Percentiles rank a stretch among this genome's conserved stretches.
Evolutionary conservation across 257 asterid genomes (phyloP).

Genomic region (Nicotiana knightiana): DNA sequence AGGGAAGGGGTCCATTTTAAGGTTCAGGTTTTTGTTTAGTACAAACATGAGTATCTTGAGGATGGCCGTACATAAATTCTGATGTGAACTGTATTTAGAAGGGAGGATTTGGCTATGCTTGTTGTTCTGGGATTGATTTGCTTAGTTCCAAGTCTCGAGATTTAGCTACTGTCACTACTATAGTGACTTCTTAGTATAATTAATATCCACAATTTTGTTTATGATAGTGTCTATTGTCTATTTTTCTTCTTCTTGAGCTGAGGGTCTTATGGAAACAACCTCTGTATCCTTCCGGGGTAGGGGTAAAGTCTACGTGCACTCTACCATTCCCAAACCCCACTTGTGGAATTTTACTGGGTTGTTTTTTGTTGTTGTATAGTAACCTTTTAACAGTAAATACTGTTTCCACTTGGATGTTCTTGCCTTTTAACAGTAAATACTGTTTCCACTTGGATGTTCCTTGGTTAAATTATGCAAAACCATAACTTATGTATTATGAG

Average conservation of each 20-base stretch:
- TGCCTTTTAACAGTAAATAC: neutral
- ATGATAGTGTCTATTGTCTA: neutral
- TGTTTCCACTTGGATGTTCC: neutral
- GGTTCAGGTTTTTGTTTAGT: neutral
- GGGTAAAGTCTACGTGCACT: too few relatives aligned
- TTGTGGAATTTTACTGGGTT: too few relatives aligned
- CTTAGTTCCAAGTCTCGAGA: neutral
- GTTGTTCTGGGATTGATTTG: neutral
- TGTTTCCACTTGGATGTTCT: neutral
- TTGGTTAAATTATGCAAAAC: neutral
- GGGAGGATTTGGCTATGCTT: neutral
- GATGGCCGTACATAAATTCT: neutral
- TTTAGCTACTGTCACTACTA: neutral
- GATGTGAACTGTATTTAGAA: neutral
- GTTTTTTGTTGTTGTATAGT: too few relatives aligned
- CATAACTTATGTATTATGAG: neutral
- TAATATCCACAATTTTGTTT: neutral
- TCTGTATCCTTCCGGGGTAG: too few relatives aligned
- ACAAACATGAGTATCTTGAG: neutral
- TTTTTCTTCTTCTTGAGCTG: too few relatives aligned
- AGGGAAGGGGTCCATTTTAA: neutral
- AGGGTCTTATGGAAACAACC: too few relatives aligned
- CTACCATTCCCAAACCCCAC: too few relatives aligned
- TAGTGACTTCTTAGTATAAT: neutral
- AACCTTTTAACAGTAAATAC: neutral